Base-by-base conservation (phyloP, 2,329 filamentous ascomycete genomes). In the Claviceps monticola region DNA sequence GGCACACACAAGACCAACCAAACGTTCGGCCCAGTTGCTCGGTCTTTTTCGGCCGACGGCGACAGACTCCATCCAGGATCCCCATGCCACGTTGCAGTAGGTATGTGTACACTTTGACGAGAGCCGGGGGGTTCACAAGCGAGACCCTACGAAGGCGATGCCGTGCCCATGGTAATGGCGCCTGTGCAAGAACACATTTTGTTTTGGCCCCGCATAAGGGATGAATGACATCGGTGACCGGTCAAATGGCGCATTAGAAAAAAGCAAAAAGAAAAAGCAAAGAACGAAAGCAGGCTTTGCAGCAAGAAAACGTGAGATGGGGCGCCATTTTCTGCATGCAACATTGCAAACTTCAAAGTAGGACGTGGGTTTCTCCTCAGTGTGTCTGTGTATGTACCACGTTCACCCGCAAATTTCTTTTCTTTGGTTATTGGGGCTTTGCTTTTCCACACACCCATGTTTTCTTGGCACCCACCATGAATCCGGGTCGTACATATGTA, bases 361-460 rank as follows among this genome's bases (percentile, higher is more conserved):
- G 44, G 36, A 37, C 50, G 50, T 51, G 50, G 50, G 44, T 41
- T 34, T 39, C 19, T 26, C 8, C 42, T 50, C 51, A 46, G 51
- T 50, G 54, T 37, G 41, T 26, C 42, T 47, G 29, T 4, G 9
- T 34, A 34, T 4, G 9, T 34, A 34, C 9, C 9, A 34, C 29
- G 9, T 11, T 34, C 29, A 34, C 29, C 29, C 29, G 29, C 29
- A 34, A 11, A 34, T 34, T 34, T 11, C 3, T 11, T 34, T 34
- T 11, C 29, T 11, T 34, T 34, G 29, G 29, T 29, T 34, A 11
- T 34, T 34, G 29, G 3, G 9, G 3, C 4, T 34, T 34, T 34
- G 29, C 29, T 4, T 11, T 34, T 11, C 29, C 29, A 34, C 11
- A 9, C 29, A 26, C 5, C 5, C 6, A 26, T 26, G 5, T 7